These are phyloP conservation scores for Darksidea phi DNA, from an alignment of 495 filamentous ascomycete species.

Conservation along the genomic window DNA sequence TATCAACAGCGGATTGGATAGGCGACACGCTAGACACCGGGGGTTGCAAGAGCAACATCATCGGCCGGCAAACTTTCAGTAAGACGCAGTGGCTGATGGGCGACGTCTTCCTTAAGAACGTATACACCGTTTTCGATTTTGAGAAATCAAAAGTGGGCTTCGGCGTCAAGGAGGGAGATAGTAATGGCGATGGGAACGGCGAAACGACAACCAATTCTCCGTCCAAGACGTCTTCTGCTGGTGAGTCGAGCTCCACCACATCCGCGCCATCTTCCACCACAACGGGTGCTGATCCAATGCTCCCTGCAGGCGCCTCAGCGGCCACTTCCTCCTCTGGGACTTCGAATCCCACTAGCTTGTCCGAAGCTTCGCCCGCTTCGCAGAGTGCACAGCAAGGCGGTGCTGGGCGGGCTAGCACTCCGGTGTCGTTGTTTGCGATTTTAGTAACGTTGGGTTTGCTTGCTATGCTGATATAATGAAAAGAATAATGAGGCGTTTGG, in stretches of 20 bases:
- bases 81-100: constrained; percentile 69
- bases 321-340: too few species aligned
- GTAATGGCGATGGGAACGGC: neutral
- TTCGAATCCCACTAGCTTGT: too few species aligned
- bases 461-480: neutral
- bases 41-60: constrained; percentile 65
- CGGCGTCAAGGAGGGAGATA: constrained; percentile 20
- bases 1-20: constrained; percentile 69
- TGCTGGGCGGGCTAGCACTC: neutral
- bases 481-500: neutral
- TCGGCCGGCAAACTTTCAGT: constrained; percentile 48
- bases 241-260: constrained; percentile 9
- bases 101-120: constrained; percentile 84
- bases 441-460: constrained; percentile 5
- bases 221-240: neutral
- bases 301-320: too few species aligned
- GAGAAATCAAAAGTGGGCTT: constrained; percentile 41
- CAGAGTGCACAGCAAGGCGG: neutral
- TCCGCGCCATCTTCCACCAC: neutral
- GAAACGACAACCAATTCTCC: neutral
- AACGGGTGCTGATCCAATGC: too few species aligned
- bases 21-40: constrained; percentile 46
- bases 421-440: constrained; percentile 6
- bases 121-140: constrained; percentile 82
- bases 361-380: too few species aligned